Evolutionary conservation across 2,329 filamentous ascomycete genomes (phyloP).

Genomic region (Xylariaceae sp.): DNA sequence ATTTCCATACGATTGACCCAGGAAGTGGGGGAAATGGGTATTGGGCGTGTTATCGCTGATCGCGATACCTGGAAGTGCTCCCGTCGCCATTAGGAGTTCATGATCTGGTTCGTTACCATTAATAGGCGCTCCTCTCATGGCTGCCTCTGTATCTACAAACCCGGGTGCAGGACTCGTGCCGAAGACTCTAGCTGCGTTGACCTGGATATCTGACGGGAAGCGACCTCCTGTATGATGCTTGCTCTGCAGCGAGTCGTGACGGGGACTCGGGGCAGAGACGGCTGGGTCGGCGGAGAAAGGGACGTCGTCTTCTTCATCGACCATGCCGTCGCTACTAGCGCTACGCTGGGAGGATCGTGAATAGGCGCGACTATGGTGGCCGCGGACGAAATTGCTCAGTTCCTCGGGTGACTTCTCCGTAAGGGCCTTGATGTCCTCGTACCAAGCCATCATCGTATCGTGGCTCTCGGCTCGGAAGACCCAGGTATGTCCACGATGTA

Average conservation of each 20-base stretch:
- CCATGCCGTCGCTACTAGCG: constrained; percentile 67
- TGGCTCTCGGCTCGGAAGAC: constrained; percentile 67
- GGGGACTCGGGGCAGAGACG: constrained; percentile 43
- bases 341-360: constrained; percentile 62
- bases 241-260: constrained; percentile 49
- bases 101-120: constrained; percentile 39
- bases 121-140: constrained; percentile 20
- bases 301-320: constrained; percentile 69
- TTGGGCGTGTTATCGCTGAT: constrained; percentile 33
- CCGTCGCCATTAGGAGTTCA: constrained; percentile 55
- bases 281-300: constrained; percentile 54
- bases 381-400: constrained; percentile 78
- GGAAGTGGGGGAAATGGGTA: constrained; percentile 21
- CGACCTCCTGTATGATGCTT: constrained; percentile 89
- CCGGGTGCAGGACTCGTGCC: constrained; percentile 71
- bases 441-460: constrained; percentile 97
- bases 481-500: constrained; percentile 79
- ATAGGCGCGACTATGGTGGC: constrained; percentile 74
- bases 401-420: constrained; percentile 87
- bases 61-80: constrained; percentile 47
- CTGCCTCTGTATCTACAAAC: constrained; percentile 32
- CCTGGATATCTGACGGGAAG: constrained; percentile 90
- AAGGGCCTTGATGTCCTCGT: constrained; percentile 82
- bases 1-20: constrained; percentile 40
- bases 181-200: constrained; percentile 71